These are phyloP conservation scores for Pleurotus pulmonarius DNA, from an alignment of 768 basidiomycete species.

Conservation along the genomic window DNA sequence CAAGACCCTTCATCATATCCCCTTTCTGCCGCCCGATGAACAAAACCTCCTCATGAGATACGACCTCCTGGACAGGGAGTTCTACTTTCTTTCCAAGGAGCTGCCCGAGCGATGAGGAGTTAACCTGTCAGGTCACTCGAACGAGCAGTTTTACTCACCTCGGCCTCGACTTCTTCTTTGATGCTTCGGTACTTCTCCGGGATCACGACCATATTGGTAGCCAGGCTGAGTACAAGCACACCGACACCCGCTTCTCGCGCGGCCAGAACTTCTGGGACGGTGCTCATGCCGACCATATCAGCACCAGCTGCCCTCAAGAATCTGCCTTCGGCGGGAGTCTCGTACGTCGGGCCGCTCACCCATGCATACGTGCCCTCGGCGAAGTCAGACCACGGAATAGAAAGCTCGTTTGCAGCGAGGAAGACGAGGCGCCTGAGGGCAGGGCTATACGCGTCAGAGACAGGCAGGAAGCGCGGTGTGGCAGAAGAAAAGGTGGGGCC, in stretches of 20 bases:
- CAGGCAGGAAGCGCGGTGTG: slow-evolving; percentile 75
- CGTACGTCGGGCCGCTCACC: slow-evolving; percentile 89
- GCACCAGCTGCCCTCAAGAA: slow-evolving; percentile 73
- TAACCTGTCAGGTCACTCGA: not conserved
- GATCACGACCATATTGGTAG: slow-evolving; percentile 83
- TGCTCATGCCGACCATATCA: slow-evolving; percentile 94
- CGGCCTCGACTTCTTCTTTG: slow-evolving; percentile 71
- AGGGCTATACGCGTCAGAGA: slow-evolving; percentile 80
- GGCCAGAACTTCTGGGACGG: slow-evolving; percentile 83
- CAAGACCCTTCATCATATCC: slow-evolving; percentile 66
- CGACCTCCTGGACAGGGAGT: slow-evolving; percentile 37
- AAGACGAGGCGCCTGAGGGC: slow-evolving; percentile 69
- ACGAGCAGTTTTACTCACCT: slow-evolving; percentile 41
- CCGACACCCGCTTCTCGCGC: slow-evolving; percentile 74
- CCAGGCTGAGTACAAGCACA: slow-evolving; percentile 76
- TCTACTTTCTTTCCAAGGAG: slow-evolving; percentile 54
- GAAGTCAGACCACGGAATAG: slow-evolving; percentile 49
- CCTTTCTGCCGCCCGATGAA: slow-evolving; percentile 61
- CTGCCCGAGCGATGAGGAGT: slow-evolving; percentile 28
- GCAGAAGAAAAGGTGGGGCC: slow-evolving; percentile 60
- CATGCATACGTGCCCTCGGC: slow-evolving; percentile 86
- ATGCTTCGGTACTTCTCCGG: slow-evolving; percentile 64
- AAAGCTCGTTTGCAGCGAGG: slow-evolving; percentile 62
- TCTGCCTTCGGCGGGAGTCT: slow-evolving; percentile 82
- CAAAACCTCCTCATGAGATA: slow-evolving; percentile 82